Conservation (phyloP, 2,329 filamentous ascomycete genomes). For the Xylaria sp. region DNA sequence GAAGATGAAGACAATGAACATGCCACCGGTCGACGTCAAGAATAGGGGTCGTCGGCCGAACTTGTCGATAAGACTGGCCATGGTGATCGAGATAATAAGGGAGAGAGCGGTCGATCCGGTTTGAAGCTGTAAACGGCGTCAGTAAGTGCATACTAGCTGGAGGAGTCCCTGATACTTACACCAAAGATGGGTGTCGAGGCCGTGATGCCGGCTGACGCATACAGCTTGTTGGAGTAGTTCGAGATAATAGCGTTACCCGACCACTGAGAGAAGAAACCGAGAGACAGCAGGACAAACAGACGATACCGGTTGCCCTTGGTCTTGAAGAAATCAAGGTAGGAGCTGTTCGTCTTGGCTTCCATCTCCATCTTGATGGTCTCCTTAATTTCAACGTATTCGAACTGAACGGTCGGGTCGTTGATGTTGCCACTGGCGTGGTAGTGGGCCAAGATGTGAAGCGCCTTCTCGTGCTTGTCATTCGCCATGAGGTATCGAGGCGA, state of each 20-base stretch:
- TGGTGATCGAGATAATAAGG: conserved; percentile 46
- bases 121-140: conserved; percentile 33
- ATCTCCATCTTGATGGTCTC: conserved; percentile 51
- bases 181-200: conserved; percentile 41
- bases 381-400: conserved; percentile 56
- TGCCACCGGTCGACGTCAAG: conserved; percentile 40
- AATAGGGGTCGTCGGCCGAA: conserved; percentile 54
- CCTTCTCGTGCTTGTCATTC: conserved; percentile 50
- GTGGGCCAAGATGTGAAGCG: conserved; percentile 47
- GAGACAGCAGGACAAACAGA: conserved; percentile 46
- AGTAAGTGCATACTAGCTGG: conserved; percentile 18
- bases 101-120: conserved; percentile 48
- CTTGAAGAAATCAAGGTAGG: conserved; percentile 49
- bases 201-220: conserved; percentile 48
- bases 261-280: conserved; percentile 57
- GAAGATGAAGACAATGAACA: conserved; percentile 46
- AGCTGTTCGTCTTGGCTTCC: conserved; percentile 41
- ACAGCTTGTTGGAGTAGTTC: conserved; percentile 52
- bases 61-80: conserved; percentile 50
- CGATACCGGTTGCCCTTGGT: conserved; percentile 55
- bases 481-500: conserved; percentile 43
- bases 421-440: conserved; percentile 53
- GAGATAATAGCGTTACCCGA: conserved; percentile 55
- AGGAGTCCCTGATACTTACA: conserved; percentile 27
- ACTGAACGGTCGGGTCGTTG: conserved; percentile 50